Evolutionary conservation across 768 basidiomycete species (phyloP), one percentile per base, ranked within the genome.

Genomic region (Tylopilus sp.): DNA sequence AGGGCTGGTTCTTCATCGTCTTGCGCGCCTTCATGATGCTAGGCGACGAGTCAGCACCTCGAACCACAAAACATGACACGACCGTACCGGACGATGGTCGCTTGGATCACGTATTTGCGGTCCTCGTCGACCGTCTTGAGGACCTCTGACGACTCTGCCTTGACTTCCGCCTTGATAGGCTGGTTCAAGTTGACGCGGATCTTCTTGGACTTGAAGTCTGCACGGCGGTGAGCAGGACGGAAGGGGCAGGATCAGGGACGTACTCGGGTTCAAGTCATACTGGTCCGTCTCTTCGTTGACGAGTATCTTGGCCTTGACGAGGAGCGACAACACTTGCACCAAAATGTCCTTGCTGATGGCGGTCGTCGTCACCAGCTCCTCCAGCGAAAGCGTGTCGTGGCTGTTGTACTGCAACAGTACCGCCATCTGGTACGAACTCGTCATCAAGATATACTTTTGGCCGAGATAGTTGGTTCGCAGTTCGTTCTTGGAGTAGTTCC

Each of bases 401-500:
- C 83, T 82, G 75, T 98, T 99, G 78, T 92, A 99, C 67, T 94
- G 93, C 54, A 93, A 69, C 33, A 98, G 78, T n/a, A 98, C 86
- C 11, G 91, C 90, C 82, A 90, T 91, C 72, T 99, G 97, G 72
- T 89, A 98, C 10, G 93, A 83, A 62, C 90, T 94, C 29, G 92
- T 92, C 86, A 94, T 91, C 67, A 98, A 75, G 62, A 96, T 93
- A 75, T 98, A 98, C 71, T 94, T 97, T 72, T 94, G 92, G 64
- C 86, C 87, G 49, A 92, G 78, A 72, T 97, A 93, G 65, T 89
- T 94, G 58, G 95, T 95, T 51, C 88, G 84, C 7, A 99, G 80
- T 68, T 99, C 97, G 73, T 95, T 95, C 76, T 96, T 96, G 50
- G 87, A 93, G 69, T 95, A 92, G 65, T 98, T 96, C 97, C 97